Base-by-base conservation (phyloP, 2,329 filamentous ascomycete species). In the Acrocalymma vagum region DNA sequence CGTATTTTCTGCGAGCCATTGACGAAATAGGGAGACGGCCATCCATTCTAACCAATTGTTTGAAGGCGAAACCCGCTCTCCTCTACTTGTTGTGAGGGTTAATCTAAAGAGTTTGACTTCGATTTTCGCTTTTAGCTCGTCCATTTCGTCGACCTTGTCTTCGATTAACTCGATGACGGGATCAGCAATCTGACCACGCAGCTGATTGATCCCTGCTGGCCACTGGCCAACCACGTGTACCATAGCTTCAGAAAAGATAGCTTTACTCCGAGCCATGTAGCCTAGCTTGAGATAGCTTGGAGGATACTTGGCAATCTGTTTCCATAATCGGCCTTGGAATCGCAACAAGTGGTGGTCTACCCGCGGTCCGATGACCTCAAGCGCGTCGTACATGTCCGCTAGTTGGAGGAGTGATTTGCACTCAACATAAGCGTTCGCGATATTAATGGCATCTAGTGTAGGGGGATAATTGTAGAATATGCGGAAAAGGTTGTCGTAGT, bases 381-480 rank as follows among this genome's bases (percentile, higher is more conserved):
- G 80, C 10, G 92, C 90, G 66, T 96, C 92, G 73, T 96, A 96
- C 76, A 94, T 90, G 71, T 96, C 92, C n/a, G 91, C 93, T 13
- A 96, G 79, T 9, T 84, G 83, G 26, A 97, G 81, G 3, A 97
- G 81, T 9, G 89, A 87, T 72, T 96, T 96, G 80, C 90, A 96
- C 71, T 96, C 90, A 28, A 94, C 86, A 64, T 96, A 96, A 16
- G 92, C 91, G 47, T 91, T 87, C 38, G 91, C 90, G 51, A 97
- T 95, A 67, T 94, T 95, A 67, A 94, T 80, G 17, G 83, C 81
- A 70, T 96, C 92, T 21, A 97, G 80, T 0, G 84, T 65, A 0
- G 93, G 93, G 0, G 90, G 77, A 67, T 95, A 89, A 69, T 96
- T 96, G 78, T 97, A 97, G 76, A 96, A 96, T 48, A 94, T 87